Base-by-base conservation (phyloP, 129 eudicot genomes). In the Daucus carota region DNA sequence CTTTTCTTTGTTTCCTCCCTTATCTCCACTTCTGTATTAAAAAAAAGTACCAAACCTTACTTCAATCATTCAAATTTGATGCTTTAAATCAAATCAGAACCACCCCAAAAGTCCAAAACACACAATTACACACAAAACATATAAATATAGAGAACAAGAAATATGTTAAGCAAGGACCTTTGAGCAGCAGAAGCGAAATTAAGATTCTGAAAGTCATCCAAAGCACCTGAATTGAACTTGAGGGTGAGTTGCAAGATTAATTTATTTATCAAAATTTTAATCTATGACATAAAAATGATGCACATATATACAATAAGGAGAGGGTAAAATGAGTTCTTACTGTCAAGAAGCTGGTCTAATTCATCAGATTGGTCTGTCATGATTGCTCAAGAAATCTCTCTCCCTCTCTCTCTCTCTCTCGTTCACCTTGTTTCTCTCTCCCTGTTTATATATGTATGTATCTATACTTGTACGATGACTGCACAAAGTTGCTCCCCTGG, bases 311-410 rank as follows among this genome's bases (percentile, higher is more conserved):
- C 59, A 54, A 17, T 0, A 48, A 52, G 28, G 9, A 8, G 24
- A 22, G 62, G 62, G 62, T 22, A 52, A 22, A 22, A 22, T 22
- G n/a, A 36, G 76, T 38, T 63, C 87, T 94, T 83, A 94, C 99
- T 94, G 84, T 94, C 99, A 40, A 94, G 96, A 69, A 94, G 96
- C 59, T 91, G 91, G 88, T 94, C 97, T 78, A 94, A 79, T 79
- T 94, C 97, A 54, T 91, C 96, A 50, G 93, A 48, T 57, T 87
- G 78, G 3, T 85, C 90, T 69, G 96, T 89, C 89, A 89, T 88
- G 78, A 71, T 74, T 77, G 8, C 38, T 24, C 20, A 9, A 40
- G 72, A 60, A 17, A 46, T 80, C 77, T 28, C 79, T 11, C 54
- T 70, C 32, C 5, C 71, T 8, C 29, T 36, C 5, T 36, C 40